These are phyloP conservation scores for Waltergamsia citrina DNA, from an alignment of 2,329 filamentous ascomycete genomes.

Conservation along the genomic window DNA sequence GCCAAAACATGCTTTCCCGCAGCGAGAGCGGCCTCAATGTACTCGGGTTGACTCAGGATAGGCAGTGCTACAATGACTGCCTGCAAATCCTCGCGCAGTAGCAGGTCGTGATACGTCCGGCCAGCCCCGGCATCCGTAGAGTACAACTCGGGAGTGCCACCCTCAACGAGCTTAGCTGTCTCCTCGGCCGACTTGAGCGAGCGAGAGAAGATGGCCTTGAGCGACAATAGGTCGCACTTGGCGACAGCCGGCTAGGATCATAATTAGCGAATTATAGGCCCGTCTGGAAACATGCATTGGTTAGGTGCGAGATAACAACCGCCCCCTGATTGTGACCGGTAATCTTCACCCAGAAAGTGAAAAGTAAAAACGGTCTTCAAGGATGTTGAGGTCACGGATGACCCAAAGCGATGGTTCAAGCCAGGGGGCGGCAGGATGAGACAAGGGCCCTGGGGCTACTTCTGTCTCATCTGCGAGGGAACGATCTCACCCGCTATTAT, in stretches of 20 bases:
- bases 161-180: conserved; percentile 26
- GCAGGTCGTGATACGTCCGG: conserved; percentile 38
- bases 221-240: conserved; percentile 33
- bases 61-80: conserved; percentile 53
- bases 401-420: no score
- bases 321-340: no score
- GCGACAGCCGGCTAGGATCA: conserved; percentile 49
- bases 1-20: conserved; percentile 62
- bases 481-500: no score
- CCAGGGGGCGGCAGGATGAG: no score
- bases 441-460: no score
- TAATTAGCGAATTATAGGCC: no score
- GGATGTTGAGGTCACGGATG: no score
- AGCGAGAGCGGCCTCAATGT: conserved; percentile 47
- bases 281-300: no score
- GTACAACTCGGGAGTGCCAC: conserved; percentile 38
- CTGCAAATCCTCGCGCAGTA: conserved; percentile 42
- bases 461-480: no score
- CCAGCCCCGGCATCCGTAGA: conserved; percentile 40
- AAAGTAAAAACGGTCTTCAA: no score
- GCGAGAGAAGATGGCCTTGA: conserved; percentile 60
- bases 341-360: no score
- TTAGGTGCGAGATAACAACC: no score
- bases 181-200: conserved; percentile 46
- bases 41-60: conserved; percentile 48